Conservation (phyloP, 2,329 filamentous ascomycete species). For the Parastagonospora avenae region DNA sequence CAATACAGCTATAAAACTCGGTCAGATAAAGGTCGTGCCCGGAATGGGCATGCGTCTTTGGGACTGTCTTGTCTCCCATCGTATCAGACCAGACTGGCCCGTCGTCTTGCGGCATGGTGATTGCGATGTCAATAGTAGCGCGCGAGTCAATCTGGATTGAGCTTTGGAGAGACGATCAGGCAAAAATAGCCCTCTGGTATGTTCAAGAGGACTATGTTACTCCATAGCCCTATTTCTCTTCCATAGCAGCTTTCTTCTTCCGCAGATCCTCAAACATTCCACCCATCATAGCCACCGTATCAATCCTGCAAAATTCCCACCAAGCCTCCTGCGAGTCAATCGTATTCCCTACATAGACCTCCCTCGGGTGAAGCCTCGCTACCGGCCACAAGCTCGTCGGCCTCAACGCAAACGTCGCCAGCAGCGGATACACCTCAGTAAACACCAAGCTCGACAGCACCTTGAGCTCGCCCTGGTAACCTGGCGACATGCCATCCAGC, state of each 20-base stretch:
- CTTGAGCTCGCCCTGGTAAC: constrained; percentile 11
- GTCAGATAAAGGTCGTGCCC: too few species aligned
- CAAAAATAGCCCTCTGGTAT: too few species aligned
- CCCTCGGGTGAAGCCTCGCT: constrained; percentile 16
- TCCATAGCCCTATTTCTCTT: too few species aligned
- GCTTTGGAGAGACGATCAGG: too few species aligned
- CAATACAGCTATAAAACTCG: too few species aligned
- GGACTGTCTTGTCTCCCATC: too few species aligned
- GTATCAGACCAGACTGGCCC: too few species aligned
- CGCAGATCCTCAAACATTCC: constrained; percentile 5
- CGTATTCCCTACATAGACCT: constrained; percentile 20
- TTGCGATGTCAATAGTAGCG: too few species aligned
- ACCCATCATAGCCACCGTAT: not conserved
- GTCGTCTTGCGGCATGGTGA: too few species aligned
- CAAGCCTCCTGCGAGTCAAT: constrained; percentile 11
- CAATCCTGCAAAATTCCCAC: constrained; percentile 15
- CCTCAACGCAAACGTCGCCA: constrained; percentile 5
- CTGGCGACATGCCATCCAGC: constrained; percentile 3
- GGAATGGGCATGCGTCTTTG: too few species aligned
- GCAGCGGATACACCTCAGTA: constrained; percentile 10
- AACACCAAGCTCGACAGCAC: constrained; percentile 13
- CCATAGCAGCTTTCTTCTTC: not conserved
- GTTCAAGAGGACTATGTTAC: too few species aligned
- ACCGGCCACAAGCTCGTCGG: constrained; percentile 16
- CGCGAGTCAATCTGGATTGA: too few species aligned